These are phyloP conservation scores for Kappamyces sp. DNA, from an alignment of 192 early-diverging fungal species.

Conservation along the genomic window DNA sequence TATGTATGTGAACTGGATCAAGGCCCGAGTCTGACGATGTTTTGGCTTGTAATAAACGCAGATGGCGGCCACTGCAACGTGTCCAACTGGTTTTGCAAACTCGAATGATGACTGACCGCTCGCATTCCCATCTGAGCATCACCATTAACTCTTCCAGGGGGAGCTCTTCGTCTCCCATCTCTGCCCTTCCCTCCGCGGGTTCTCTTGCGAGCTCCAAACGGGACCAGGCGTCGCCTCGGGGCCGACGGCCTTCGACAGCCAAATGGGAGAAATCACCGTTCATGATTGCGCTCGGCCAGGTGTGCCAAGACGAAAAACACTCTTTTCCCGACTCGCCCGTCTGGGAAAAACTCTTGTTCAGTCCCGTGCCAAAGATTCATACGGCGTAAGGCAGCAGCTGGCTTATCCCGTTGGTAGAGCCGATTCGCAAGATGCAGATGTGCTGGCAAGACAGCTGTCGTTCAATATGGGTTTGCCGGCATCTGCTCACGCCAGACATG, in stretches of 20 bases:
- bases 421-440: too few relatives aligned
- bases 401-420: slow-evolving; percentile 2
- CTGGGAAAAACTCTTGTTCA: slow-evolving; percentile 7
- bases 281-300: too few relatives aligned
- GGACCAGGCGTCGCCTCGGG: too few relatives aligned
- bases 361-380: background rate
- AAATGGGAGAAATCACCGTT: too few relatives aligned
- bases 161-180: too few relatives aligned
- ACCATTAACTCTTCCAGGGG: background rate
- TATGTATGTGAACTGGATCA: slow-evolving; percentile 10
- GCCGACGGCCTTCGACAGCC: too few relatives aligned
- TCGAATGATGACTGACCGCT: too few relatives aligned
- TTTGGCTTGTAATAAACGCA: background rate
- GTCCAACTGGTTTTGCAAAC: too few relatives aligned
- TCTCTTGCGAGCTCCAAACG: too few relatives aligned
- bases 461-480: background rate
- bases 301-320: background rate
- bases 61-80: too few relatives aligned
- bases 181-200: too few relatives aligned
- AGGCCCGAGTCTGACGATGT: slow-evolving; percentile 4
- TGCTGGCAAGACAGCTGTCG: too few relatives aligned
- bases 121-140: slow-evolving; percentile 1
- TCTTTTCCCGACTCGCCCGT: slow-evolving; percentile 13
- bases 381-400: slow-evolving; percentile 1
- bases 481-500: slow-evolving; percentile 32